phyloP scores from a whole-genome alignment of 2,329 filamentous ascomycete species.

The Alternaria viburni region DNA sequence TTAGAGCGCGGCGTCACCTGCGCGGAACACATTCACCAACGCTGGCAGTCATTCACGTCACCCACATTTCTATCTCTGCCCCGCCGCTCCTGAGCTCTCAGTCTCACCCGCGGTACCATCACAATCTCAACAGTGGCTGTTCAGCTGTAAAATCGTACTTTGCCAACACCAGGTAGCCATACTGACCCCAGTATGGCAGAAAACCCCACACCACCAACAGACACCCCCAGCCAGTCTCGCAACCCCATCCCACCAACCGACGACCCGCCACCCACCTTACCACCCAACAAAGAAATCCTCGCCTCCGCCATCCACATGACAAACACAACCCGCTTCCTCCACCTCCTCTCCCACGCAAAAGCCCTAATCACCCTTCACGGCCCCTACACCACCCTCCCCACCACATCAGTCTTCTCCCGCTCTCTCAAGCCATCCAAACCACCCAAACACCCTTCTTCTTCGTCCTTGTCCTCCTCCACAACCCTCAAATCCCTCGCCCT shows the following conservation, averaged over 20 bases:
- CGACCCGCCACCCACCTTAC: neutral
- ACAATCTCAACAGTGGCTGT: too few species aligned
- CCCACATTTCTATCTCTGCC: neutral
- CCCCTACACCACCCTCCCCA: constrained; percentile 12
- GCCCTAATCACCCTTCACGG: constrained; percentile 10
- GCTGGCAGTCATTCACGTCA: neutral
- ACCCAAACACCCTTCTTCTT: too few species aligned
- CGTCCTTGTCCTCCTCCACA: too few species aligned
- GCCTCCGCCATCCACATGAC: neutral
- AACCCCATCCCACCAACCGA: neutral
- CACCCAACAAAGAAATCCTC: neutral
- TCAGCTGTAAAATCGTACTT: too few species aligned
- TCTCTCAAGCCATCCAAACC: too few species aligned
- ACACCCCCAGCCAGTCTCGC: neutral
- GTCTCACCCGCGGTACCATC: neutral
- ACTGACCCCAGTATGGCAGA: neutral
- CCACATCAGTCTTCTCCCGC: constrained; percentile 16
- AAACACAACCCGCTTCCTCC: constrained; percentile 13
- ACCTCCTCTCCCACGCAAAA: constrained; percentile 15
- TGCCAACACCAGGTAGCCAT: too few species aligned
- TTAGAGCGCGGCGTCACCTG: neutral
- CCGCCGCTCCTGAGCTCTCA: neutral
- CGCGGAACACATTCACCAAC: neutral
- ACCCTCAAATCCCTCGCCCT: constrained; percentile 12
- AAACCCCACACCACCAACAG: neutral